Evolutionary conservation across 345 rosid genomes (phyloP), one percentile per base, ranked within the genome.

Genomic region (Brassica rapa): DNA sequence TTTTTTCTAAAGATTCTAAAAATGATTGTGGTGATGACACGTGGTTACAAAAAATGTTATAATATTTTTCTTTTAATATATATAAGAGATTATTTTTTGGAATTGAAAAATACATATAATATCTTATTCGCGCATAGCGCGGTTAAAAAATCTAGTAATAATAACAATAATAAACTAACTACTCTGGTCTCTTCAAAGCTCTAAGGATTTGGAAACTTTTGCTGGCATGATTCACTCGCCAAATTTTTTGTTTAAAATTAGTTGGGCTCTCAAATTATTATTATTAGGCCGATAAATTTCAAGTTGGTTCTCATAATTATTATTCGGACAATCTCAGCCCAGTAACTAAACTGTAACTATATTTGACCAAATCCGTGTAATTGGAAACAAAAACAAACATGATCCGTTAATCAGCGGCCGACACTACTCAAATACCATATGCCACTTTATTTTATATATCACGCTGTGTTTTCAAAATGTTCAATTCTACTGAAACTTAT

Each of bases 331-430:
- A 70, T 9, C 0, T 11, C 1, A 2, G 76, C 71, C 76, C 75
- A 77, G 4, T 55, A 49, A 0, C 3, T 0, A 0, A 33, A 63
- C 33, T 21, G 39, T 16, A 27, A 62, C 30, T 3, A 62, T 32
- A 25, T 8, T 11, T 62, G 25, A 69, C 6, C 30, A 70, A 49
- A 49, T 19, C 51, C 32, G 46, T 49, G 57, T 68, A 8, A 14
- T 46, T 35, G 57, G 56, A 16, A 53, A 19, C 5, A 8, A 64
- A 63, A 37, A 46, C 11, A 35, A 25, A 71, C 37, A 5, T 29
- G 73, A 74, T 79, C 64, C 43, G 57, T 73, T 60, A 72, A 51
- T 24, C 70, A 8, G 49, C 74, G 74, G 59, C 78, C 76, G 10
- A 33, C 8, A 33, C 30, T 33, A 33, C 5, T 33, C 37, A 33